Percentiles rank a stretch among this genome's conserved stretches.
Conservation (phyloP, 352 stramenopile species). For the Ophiocytium majus region DNA sequence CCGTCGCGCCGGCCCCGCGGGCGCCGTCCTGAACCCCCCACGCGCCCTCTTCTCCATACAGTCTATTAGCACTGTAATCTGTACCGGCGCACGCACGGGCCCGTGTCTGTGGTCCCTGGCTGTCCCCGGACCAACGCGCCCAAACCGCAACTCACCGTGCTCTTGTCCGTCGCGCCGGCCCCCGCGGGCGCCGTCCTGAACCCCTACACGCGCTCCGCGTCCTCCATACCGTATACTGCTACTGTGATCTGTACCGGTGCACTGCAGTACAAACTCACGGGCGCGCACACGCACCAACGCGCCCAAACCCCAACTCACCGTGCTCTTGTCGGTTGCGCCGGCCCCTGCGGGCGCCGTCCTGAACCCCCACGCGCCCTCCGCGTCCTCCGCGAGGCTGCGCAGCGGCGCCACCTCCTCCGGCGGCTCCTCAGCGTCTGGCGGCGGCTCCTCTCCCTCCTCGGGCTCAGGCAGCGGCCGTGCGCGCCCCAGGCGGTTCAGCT, state of each 20-base stretch:
- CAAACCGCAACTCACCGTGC: slow-evolving; percentile 41
- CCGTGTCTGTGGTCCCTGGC: too few species aligned
- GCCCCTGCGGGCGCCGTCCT: slow-evolving; percentile 69
- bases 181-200: slow-evolving; percentile 69
- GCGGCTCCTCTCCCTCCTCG: slow-evolving; percentile 30
- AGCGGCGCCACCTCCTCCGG: slow-evolving; percentile 59
- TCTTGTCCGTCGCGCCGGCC: slow-evolving; percentile 61
- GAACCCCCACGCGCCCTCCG: slow-evolving; percentile 68
- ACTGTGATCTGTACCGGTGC: too few species aligned
- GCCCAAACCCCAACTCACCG: slow-evolving; percentile 21
- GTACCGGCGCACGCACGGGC: too few species aligned
- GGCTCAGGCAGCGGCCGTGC: background rate
- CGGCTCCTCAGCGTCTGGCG: slow-evolving; percentile 17
- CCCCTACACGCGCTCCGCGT: background rate
- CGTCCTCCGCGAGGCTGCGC: slow-evolving; percentile 68
- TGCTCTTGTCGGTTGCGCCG: slow-evolving; percentile 59
- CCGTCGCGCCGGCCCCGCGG: slow-evolving; percentile 64
- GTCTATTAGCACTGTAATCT: too few species aligned
- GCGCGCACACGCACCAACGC: too few species aligned
- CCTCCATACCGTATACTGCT: background rate
- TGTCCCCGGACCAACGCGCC: too few species aligned
- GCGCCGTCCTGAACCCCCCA: slow-evolving; percentile 74
- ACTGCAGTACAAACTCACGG: too few species aligned
- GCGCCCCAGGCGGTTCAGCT: slow-evolving; percentile 79
- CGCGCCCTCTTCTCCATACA: too few species aligned